These are phyloP conservation scores for Phoma sp. DNA, from an alignment of 2,329 filamentous ascomycete species.

Conservation along the genomic window DNA sequence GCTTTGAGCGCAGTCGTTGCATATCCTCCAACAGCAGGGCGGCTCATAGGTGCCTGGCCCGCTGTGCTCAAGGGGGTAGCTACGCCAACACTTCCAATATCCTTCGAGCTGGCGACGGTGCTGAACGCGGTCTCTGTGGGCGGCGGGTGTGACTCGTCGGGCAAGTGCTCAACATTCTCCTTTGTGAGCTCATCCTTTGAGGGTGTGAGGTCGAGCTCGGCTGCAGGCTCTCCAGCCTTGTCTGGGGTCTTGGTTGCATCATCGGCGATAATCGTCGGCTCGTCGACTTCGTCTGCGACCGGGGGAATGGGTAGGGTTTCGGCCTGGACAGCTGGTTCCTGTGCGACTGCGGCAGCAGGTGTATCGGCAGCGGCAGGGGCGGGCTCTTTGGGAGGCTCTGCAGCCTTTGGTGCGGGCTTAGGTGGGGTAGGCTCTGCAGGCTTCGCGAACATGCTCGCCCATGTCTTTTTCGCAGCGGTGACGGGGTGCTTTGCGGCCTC, in stretches of 20 bases:
- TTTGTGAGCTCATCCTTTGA: constrained; percentile 86
- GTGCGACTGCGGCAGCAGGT: constrained; percentile 49
- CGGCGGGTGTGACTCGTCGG: constrained; percentile 78
- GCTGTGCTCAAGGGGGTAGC: constrained; percentile 65
- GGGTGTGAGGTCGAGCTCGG: constrained; percentile 64
- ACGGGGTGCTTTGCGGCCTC: constrained; percentile 18
- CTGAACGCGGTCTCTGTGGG: constrained; percentile 85
- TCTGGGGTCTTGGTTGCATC: constrained; percentile 44
- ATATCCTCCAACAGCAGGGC: constrained; percentile 74
- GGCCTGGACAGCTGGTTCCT: constrained; percentile 48
- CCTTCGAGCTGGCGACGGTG: constrained; percentile 86
- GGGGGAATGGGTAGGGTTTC: constrained; percentile 52
- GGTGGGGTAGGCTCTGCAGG: constrained; percentile 52
- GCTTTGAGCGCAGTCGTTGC: constrained; percentile 85
- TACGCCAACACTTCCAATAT: constrained; percentile 63
- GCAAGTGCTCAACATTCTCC: constrained; percentile 89
- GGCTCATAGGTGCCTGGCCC: constrained; percentile 64
- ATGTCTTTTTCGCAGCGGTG: constrained; percentile 57
- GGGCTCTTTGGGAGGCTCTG: constrained; percentile 49
- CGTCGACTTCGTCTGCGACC: constrained; percentile 47
- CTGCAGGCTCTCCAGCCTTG: constrained; percentile 57
- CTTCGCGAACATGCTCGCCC: constrained; percentile 63
- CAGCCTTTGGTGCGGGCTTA: constrained; percentile 46
- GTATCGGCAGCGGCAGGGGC: constrained; percentile 42
- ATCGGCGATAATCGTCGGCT: constrained; percentile 36